Percentiles rank a stretch among this genome's conserved stretches.
Evolutionary conservation across 768 basidiomycete genomes (phyloP).

Genomic region (Mycena vitilis): DNA sequence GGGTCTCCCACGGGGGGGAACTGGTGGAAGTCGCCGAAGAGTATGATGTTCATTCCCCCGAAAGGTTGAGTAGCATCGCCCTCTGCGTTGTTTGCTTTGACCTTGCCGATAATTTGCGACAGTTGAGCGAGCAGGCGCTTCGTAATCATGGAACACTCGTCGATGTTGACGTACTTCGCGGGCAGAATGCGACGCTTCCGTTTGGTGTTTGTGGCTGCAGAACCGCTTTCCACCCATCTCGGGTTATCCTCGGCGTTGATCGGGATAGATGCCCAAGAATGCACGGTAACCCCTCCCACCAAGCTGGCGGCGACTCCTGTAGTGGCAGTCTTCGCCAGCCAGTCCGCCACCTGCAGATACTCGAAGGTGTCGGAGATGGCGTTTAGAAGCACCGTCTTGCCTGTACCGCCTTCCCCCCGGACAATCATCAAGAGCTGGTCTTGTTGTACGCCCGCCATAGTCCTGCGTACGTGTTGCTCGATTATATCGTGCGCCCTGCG

Average conservation of each 20-base stretch:
- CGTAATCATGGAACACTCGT: slow-evolving; percentile 56
- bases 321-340: slow-evolving; percentile 50
- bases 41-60: slow-evolving; percentile 53
- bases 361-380: slow-evolving; percentile 48
- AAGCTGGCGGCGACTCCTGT: slow-evolving; percentile 55
- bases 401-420: background rate
- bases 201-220: slow-evolving; percentile 1
- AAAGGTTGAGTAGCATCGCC: slow-evolving; percentile 39
- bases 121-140: slow-evolving; percentile 37
- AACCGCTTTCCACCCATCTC: background rate
- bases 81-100: slow-evolving; percentile 3
- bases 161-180: slow-evolving; percentile 48
- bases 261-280: slow-evolving; percentile 46
- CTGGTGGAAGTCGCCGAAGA: slow-evolving; percentile 58
- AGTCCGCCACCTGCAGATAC: background rate
- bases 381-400: background rate
- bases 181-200: slow-evolving; percentile 36
- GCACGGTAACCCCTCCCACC: slow-evolving; percentile 51
- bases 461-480: background rate
- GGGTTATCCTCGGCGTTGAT: slow-evolving; percentile 3
- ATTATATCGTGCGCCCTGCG: background rate
- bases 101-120: slow-evolving; percentile 37
- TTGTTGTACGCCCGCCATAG: background rate
- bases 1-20: slow-evolving; percentile 54
- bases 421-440: background rate